Evolutionary conservation across 306 rosid genomes (phyloP), one percentile per base, ranked within the genome.

Genomic region (Acacia acuminata): DNA sequence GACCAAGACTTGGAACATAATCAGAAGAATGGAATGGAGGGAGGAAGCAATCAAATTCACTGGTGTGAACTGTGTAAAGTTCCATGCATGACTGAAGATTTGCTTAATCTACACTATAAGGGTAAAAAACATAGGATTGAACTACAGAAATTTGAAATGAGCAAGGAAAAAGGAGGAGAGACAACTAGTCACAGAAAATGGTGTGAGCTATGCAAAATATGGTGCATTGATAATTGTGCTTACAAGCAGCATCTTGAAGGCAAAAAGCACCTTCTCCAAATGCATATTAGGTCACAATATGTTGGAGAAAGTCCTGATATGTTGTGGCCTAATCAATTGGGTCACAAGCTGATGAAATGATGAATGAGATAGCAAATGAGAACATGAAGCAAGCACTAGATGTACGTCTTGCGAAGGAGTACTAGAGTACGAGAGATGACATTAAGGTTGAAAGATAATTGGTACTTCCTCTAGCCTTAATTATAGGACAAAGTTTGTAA

Each of bases 181-280:
- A 17, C 11, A 38, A 25, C 51, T 17, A 76, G 55, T 40, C 80
- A 71, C 24, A 16, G 38, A n/a, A 80, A 72, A 69, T 83, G 82
- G 84, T 83, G 89, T 77, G 76, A 58, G 30, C 4, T 80, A 10
- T 80, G 87, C 67, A 80, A 80, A 24, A 27, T 83, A 71, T 80
- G 82, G 89, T 83, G 89, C 70, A 27, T 45, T 48, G 66, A 81
- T 56, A 58, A 55, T 69, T 27, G 27, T 71, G 15, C 84, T 12
- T 80, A 80, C 47, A 38, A 77, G 47, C 80, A 80, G 53, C 85
- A 83, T 67, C 80, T 83, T 55, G 64, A 71, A 25, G 89, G 87
- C 8, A 83, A 68, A 65, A 83, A 80, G 50, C 87, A 86, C 82
- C 43, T 82, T 5, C 0, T 70, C 20, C 48, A 50, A 7, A 3